Percentiles rank a stretch among this genome's conserved stretches.
Conservation (phyloP, 2,329 filamentous ascomycete genomes). For the Apiospora saccharicola region DNA sequence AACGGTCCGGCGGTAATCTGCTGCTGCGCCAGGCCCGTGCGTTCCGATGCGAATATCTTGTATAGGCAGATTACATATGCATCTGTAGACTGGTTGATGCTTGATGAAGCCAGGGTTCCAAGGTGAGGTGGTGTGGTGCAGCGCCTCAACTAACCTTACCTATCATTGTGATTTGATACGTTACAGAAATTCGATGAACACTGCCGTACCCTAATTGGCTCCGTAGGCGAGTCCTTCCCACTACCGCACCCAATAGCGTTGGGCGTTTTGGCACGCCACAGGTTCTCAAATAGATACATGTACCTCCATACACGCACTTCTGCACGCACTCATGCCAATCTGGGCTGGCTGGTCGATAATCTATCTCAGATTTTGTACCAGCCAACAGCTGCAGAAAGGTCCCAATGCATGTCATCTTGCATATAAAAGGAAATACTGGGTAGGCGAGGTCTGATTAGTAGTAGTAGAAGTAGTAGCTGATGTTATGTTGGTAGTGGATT, state of each 20-base stretch:
- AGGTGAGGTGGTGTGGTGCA: neutral
- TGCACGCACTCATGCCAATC: neutral
- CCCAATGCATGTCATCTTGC: neutral
- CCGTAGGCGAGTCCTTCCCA: neutral
- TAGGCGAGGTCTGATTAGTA: neutral
- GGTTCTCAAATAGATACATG: neutral
- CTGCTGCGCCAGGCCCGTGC: neutral
- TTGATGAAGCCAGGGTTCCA: neutral
- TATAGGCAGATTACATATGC: conserved; percentile 1
- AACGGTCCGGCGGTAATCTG: conserved; percentile 11
- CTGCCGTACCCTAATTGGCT: neutral
- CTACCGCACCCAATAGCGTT: conserved; percentile 1
- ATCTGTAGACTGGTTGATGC: neutral
- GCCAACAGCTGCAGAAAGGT: neutral
- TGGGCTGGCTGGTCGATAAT: too few species aligned
- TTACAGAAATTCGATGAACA: neutral
- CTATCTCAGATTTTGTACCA: neutral
- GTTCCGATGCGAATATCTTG: conserved; percentile 18
- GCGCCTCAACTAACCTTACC: neutral
- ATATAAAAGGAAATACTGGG: neutral
- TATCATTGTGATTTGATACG: neutral
- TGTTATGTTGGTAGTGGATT: neutral
- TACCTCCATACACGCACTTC: neutral
- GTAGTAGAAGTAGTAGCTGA: neutral
- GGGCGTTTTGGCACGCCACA: neutral